Percentiles rank a stretch among this genome's conserved stretches.
These are phyloP conservation scores for Eucalyptus regnans DNA, from an alignment of 345 rosid genomes.

Conservation along the genomic window DNA sequence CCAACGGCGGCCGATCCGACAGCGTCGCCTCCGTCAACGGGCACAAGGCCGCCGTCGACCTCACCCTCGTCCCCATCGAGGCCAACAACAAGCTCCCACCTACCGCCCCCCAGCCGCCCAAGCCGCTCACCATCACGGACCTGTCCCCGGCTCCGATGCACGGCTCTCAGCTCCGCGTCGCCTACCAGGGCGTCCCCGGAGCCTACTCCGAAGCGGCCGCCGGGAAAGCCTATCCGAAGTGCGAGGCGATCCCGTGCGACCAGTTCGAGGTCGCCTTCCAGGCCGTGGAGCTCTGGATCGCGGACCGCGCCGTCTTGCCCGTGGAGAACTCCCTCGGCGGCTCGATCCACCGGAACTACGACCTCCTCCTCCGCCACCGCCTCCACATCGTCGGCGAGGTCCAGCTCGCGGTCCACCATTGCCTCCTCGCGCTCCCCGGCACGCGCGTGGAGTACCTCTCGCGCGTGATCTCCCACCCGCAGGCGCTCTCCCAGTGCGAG, in stretches of 20 bases:
- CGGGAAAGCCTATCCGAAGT: slow-evolving; percentile 90
- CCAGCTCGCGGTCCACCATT: slow-evolving; percentile 91
- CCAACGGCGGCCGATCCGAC: slow-evolving; percentile 8
- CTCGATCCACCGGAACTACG: slow-evolving; percentile 92
- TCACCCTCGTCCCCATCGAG: slow-evolving; percentile 45
- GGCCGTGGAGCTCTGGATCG: slow-evolving; percentile 98
- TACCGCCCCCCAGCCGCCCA: slow-evolving; percentile 7
- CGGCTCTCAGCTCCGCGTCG: slow-evolving; percentile 81
- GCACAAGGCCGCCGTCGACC: slow-evolving; percentile 34
- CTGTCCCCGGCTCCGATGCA: slow-evolving; percentile 88
- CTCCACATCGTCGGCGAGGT: slow-evolving; percentile 98
- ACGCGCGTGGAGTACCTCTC: slow-evolving; percentile 66
- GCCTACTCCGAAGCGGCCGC: slow-evolving; percentile 98
- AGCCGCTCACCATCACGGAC: slow-evolving; percentile 65
- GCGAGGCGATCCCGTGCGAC: slow-evolving; percentile 94
- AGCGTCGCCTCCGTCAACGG: slow-evolving; percentile 54
- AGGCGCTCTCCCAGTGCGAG: slow-evolving; percentile 91
- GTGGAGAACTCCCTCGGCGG: slow-evolving; percentile 96
- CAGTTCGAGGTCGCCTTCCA: slow-evolving; percentile 97
- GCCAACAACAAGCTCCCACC: slow-evolving; percentile 2
- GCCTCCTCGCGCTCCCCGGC: slow-evolving; percentile 88
- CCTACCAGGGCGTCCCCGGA: slow-evolving; percentile 97
- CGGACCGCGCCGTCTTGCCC: slow-evolving; percentile 92
- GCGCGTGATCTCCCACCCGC: slow-evolving; percentile 95
- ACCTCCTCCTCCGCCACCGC: slow-evolving; percentile 91